phyloP scores from a whole-genome alignment of 2,329 filamentous ascomycete genomes.

The Apiospora malaysiana region DNA sequence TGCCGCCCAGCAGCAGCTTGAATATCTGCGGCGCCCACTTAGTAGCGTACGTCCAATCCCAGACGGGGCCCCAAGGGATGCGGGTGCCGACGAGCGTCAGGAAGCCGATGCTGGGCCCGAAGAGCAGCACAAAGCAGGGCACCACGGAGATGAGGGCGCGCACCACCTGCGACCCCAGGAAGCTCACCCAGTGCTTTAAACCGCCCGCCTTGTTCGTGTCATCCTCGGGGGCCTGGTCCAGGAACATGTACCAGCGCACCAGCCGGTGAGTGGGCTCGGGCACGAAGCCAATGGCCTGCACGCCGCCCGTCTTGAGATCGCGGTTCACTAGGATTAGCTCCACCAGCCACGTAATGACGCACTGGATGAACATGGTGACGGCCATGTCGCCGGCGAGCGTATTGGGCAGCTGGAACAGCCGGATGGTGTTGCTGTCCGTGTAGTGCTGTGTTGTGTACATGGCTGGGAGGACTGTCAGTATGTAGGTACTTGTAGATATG shows the following conservation, averaged over 20 bases:
- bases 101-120: conserved; percentile 50
- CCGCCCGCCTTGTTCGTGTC: conserved; percentile 36
- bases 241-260: conserved; percentile 52
- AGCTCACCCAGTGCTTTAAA: conserved; percentile 40
- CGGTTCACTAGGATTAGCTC: conserved; percentile 54
- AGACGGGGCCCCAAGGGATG: conserved; percentile 42
- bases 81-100: conserved; percentile 46
- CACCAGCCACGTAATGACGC: conserved; percentile 57
- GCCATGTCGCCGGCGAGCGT: conserved; percentile 57
- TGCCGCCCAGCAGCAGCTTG: conserved; percentile 54
- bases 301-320: conserved; percentile 50
- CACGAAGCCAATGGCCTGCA: conserved; percentile 55
- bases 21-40: conserved; percentile 56
- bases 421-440: conserved; percentile 45
- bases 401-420: conserved; percentile 56
- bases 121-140: conserved; percentile 49
- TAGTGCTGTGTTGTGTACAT: conserved; percentile 36
- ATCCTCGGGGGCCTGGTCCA: conserved; percentile 40
- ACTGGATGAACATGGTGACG: conserved; percentile 58
- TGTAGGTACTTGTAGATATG: conserved; percentile 13
- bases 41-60: conserved; percentile 51
- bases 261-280: conserved; percentile 40
- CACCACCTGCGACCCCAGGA: conserved; percentile 43
- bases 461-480: conserved; percentile 24
- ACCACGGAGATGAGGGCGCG: conserved; percentile 45